A percentile compares a stretch with the other conserved stretches of the same genome.
These are phyloP conservation scores for Ceratopteris richardii DNA, from an alignment of 75 land plant genomes.

Conservation along the genomic window DNA sequence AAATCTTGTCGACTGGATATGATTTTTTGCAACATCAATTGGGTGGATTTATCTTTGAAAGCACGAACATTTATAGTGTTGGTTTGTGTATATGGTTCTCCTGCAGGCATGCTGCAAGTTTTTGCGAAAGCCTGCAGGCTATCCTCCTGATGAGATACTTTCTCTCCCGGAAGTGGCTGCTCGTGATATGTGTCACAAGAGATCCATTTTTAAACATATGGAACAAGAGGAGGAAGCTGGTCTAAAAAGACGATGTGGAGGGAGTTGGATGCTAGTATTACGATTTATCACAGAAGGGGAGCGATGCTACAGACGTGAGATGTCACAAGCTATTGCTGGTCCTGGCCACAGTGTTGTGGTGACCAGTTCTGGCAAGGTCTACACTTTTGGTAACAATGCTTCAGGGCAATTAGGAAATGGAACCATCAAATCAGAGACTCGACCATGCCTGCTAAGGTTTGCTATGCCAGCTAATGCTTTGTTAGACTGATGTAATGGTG, in stretches of 20 bases:
- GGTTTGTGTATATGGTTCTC: too few relatives aligned
- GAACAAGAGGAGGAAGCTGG: slow-evolving; percentile 12
- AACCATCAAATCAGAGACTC: slow-evolving; percentile 55
- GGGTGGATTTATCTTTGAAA: background rate
- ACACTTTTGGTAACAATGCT: slow-evolving; percentile 71
- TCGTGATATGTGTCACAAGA: slow-evolving; percentile 68
- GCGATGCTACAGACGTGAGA: slow-evolving; percentile 11
- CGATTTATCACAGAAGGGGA: slow-evolving; percentile 16
- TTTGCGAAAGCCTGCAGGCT: slow-evolving; percentile 75
- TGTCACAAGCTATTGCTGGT: slow-evolving; percentile 15
- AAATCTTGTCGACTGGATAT: background rate
- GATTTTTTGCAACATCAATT: background rate
- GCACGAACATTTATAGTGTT: background rate
- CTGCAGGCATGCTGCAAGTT: slow-evolving; percentile 70
- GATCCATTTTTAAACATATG: slow-evolving; percentile 70
- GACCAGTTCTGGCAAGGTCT: slow-evolving; percentile 54
- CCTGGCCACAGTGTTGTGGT: slow-evolving; percentile 33
- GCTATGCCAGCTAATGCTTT: too few relatives aligned
- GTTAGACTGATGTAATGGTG: background rate
- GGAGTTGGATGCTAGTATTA: slow-evolving; percentile 18
- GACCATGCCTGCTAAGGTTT: slow-evolving; percentile 70
- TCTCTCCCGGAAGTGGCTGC: slow-evolving; percentile 87
- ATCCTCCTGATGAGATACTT: slow-evolving; percentile 50
- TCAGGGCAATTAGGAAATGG: slow-evolving; percentile 90
- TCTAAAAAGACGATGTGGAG: slow-evolving; percentile 11